Conservation (phyloP, 1,284 basidiomycete genomes). For the Sphaerobolus stellatus region DNA sequence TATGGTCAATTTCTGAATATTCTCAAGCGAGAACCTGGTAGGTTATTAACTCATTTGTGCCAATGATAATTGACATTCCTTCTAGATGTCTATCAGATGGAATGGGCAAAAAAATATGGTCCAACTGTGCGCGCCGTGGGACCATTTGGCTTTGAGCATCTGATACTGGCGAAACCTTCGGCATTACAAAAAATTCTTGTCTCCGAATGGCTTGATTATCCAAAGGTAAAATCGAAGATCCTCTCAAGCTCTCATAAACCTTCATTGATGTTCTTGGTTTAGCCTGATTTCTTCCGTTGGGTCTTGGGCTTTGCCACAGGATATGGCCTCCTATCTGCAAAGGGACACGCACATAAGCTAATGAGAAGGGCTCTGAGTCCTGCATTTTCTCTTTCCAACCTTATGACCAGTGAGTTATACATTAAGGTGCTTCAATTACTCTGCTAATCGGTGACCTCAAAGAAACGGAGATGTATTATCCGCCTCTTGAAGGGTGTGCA, state of each 20-base stretch:
- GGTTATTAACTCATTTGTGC: no score
- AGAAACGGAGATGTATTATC: no score
- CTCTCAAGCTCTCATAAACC: no score
- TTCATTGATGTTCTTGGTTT: background rate
- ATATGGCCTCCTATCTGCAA: conserved; percentile 46
- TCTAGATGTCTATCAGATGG: conserved; percentile 42
- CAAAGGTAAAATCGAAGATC: conserved; percentile 40
- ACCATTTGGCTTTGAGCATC: conserved; percentile 42
- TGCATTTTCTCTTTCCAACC: conserved; percentile 45
- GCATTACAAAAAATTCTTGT: conserved; percentile 44
- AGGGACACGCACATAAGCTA: conserved; percentile 45
- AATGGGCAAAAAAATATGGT: conserved; percentile 46
- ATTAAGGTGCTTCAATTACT: background rate
- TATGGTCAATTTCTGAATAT: conserved; percentile 37
- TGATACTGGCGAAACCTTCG: conserved; percentile 43
- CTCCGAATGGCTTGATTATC: conserved; percentile 45
- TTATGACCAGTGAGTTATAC: conserved; percentile 41
- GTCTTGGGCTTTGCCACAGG: conserved; percentile 43
- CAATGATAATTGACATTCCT: no score
- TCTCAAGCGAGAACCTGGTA: conserved; percentile 40
- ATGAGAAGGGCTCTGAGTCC: conserved; percentile 52
- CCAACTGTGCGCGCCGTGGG: conserved; percentile 44
- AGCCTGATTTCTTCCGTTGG: conserved; percentile 45
- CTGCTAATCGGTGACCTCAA: no score
- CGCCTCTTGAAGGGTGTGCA: no score